Evolutionary conservation across 371 early-diverging fungal species (phyloP).

Genomic region (Circinella umbellata): DNA sequence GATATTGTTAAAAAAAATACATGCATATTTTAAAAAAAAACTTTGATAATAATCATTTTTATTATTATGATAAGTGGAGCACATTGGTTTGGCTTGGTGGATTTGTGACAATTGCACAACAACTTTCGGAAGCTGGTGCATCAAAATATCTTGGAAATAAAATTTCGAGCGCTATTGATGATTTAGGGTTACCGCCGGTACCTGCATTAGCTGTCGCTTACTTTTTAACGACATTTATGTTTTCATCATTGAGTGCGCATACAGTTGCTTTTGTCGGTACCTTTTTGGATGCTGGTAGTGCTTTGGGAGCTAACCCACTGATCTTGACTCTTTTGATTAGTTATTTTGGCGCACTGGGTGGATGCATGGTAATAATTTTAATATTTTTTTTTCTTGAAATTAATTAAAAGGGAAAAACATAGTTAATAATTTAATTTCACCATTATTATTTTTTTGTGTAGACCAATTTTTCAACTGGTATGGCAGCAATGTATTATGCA

Average conservation of each 20-base stretch:
- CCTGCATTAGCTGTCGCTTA: conserved; percentile 64
- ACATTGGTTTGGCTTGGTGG: conserved; percentile 83
- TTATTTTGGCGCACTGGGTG: conserved; percentile 69
- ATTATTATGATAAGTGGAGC: conserved; percentile 63
- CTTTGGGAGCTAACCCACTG: conserved; percentile 62
- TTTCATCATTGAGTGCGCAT: conserved; percentile 71
- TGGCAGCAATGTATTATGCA: conserved; percentile 65
- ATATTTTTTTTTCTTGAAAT: background rate
- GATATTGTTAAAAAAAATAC: background rate
- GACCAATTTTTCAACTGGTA: conserved; percentile 67
- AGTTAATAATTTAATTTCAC: background rate
- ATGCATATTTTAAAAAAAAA: background rate
- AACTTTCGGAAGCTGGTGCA: conserved; percentile 70
- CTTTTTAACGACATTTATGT: conserved; percentile 74
- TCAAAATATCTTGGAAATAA: conserved; percentile 65
- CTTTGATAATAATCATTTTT: no score
- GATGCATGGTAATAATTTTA: conserved; percentile 55
- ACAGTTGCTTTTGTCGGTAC: conserved; percentile 78
- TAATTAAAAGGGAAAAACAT: no score
- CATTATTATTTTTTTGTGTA: conserved; percentile 17
- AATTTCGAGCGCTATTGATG: conserved; percentile 47
- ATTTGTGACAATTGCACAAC: conserved; percentile 78
- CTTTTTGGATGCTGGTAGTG: conserved; percentile 74
- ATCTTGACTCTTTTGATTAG: conserved; percentile 63
- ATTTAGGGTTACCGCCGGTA: conserved; percentile 40